Evolutionary conservation across 345 rosid genomes (phyloP).

Genomic region (Salix brachista): DNA sequence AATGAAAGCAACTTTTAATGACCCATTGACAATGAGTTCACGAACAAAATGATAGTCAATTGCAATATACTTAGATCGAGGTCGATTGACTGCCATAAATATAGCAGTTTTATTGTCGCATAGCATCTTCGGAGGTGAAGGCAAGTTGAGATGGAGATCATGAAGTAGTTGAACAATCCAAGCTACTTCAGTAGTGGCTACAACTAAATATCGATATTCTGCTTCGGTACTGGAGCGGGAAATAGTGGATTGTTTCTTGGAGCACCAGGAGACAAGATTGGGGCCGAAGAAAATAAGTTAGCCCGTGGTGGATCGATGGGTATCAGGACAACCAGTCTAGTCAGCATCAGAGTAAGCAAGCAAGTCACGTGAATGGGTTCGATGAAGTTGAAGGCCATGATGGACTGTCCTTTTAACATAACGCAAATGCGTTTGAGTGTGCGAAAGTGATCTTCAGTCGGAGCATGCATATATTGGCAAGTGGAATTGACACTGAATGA

Average conservation of each 20-base stretch:
- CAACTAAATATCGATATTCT: background rate
- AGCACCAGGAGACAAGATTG: background rate
- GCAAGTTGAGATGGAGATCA: background rate
- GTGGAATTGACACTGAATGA: rapidly evolving
- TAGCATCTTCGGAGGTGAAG: background rate
- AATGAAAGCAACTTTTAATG: too few relatives aligned
- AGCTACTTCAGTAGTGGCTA: rapidly evolving
- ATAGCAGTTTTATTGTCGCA: background rate
- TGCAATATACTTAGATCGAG: background rate
- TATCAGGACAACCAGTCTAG: background rate
- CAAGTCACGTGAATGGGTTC: background rate
- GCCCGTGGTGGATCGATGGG: background rate
- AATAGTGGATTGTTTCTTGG: background rate
- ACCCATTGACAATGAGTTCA: background rate
- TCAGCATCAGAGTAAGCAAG: background rate
- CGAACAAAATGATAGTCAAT: background rate
- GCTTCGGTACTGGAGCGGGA: background rate
- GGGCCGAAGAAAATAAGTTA: background rate
- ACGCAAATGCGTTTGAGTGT: background rate
- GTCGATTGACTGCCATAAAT: background rate
- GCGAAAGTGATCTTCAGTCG: background rate
- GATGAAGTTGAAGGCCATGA: background rate
- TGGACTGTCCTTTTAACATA: background rate
- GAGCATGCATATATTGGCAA: background rate
- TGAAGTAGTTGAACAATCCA: background rate